Conservation (phyloP, 805 yeast species). For the Lipomyces anomalus region DNA sequence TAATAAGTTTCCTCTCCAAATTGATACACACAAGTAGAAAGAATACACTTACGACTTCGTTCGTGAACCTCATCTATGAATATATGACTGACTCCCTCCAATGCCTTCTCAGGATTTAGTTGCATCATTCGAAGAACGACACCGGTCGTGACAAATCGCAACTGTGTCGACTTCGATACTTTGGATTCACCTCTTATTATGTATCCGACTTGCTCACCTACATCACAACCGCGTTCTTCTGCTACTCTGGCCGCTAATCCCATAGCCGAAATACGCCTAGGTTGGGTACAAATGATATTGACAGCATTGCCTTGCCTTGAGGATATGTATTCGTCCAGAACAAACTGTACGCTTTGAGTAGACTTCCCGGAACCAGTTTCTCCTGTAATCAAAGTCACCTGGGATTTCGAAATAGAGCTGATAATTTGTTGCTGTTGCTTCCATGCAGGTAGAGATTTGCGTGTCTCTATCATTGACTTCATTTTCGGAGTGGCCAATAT, state of each 20-base stretch:
- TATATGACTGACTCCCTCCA: conserved; percentile 52
- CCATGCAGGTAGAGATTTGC: conserved; percentile 82
- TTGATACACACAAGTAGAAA: not conserved
- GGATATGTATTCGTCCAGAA: conserved; percentile 56
- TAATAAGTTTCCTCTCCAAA: not conserved
- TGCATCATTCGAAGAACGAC: conserved; percentile 82
- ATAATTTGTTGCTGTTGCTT: conserved; percentile 52
- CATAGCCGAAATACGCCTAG: conserved; percentile 90
- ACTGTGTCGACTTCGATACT: conserved; percentile 53
- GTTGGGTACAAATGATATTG: conserved; percentile 81
- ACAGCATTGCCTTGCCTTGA: conserved; percentile 44
- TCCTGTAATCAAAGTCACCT: conserved; percentile 79
- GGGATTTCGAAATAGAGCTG: conserved; percentile 49
- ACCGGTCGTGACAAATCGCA: conserved; percentile 91
- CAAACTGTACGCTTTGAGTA: conserved; percentile 87
- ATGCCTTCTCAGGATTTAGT: conserved; percentile 34
- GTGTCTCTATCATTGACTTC: conserved; percentile 38
- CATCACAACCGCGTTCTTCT: conserved; percentile 60
- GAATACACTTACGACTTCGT: too few species aligned
- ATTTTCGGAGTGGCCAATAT: conserved; percentile 36
- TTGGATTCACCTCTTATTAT: conserved; percentile 85
- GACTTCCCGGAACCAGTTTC: conserved; percentile 98
- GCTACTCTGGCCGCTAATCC: conserved; percentile 91
- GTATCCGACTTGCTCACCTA: conserved; percentile 82
- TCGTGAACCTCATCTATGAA: conserved; percentile 97